Conservation (phyloP, 768 basidiomycete species). For the Fibroporia radiculosa region DNA sequence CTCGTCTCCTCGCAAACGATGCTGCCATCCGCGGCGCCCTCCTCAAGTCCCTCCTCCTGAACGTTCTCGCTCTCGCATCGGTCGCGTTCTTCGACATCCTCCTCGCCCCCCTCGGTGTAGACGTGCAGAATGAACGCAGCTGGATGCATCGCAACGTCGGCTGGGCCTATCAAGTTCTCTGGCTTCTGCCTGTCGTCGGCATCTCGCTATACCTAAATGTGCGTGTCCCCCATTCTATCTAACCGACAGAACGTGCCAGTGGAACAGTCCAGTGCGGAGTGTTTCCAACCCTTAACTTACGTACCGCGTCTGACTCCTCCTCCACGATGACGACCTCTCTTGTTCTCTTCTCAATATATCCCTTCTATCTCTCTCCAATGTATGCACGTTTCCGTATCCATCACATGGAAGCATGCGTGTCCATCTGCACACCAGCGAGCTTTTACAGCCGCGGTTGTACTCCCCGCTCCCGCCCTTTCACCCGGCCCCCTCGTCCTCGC, state of each 20-base stretch:
- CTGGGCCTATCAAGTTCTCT: constrained; percentile 70
- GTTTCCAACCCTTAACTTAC: no score
- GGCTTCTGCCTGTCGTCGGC: constrained; percentile 73
- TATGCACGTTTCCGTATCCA: constrained; percentile 1
- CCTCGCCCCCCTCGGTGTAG: constrained; percentile 60
- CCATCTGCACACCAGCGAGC: not conserved
- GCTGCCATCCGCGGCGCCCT: constrained; percentile 67
- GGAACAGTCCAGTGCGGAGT: no score
- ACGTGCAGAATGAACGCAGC: constrained; percentile 48
- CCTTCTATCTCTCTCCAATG: no score
- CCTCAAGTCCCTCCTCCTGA: constrained; percentile 69
- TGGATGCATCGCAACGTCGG: constrained; percentile 70
- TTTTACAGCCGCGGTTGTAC: not conserved
- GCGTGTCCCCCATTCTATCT: constrained; percentile 23
- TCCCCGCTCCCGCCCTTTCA: not conserved
- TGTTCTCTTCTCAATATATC: no score
- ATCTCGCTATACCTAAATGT: constrained; percentile 80
- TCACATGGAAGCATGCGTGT: not conserved
- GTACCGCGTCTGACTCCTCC: no score
- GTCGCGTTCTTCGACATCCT: constrained; percentile 73
- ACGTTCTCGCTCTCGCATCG: constrained; percentile 60
- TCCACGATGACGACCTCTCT: not conserved
- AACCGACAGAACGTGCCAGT: no score
- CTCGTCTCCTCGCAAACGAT: constrained; percentile 56
- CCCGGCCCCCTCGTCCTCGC: not conserved